Evolutionary conservation across 306 rosid genomes (phyloP).

Genomic region (Prunus kanzakura): DNA sequence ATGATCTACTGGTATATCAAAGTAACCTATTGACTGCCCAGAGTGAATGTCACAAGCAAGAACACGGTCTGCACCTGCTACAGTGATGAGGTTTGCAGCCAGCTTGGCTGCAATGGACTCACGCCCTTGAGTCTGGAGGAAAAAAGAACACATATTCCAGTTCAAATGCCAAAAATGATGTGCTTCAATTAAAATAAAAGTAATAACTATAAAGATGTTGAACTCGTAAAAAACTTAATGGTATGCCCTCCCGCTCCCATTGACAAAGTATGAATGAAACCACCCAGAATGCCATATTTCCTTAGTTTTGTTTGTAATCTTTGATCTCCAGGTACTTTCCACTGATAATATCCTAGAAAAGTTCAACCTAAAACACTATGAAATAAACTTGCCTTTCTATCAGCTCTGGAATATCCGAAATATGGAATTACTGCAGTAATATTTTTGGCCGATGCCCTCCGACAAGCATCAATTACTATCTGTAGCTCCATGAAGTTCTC

Average conservation of each 20-base stretch:
- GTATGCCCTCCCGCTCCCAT: no score
- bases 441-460: constrained; percentile 91
- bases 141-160: background rate
- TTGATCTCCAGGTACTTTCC: background rate
- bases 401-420: constrained; percentile 98
- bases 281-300: background rate
- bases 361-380: background rate
- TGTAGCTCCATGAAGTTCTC: constrained; percentile 95
- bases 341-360: background rate
- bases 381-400: constrained; percentile 72
- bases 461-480: constrained; percentile 90
- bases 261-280: background rate
- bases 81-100: constrained; percentile 87
- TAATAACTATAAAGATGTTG: background rate
- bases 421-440: constrained; percentile 93
- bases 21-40: constrained; percentile 97
- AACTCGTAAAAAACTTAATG: background rate
- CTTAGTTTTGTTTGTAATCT: background rate
- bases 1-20: constrained; percentile 98
- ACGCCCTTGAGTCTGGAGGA: constrained; percentile 80
- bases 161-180: background rate
- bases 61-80: constrained; percentile 96
- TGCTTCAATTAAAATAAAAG: background rate
- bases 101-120: constrained; percentile 98
- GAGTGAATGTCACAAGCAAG: constrained; percentile 99